Evolutionary conservation across 768 basidiomycete species (phyloP), one percentile per base, ranked within the genome.

Genomic region (Podaxis sp.): DNA sequence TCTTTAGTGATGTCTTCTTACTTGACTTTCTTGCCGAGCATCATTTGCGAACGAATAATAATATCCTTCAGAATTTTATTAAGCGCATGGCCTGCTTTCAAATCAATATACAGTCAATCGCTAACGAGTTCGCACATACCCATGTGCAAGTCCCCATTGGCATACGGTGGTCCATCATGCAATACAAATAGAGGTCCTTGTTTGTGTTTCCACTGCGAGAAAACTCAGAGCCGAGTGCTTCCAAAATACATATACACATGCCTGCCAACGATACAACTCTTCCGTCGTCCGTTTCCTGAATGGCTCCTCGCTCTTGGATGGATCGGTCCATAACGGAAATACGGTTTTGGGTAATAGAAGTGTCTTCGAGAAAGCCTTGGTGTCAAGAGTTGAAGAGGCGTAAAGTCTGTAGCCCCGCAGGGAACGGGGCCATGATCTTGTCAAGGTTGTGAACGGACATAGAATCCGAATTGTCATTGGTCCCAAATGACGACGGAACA

Each of bases 41-140:
- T 83, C 19, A 98, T 80, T 65, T 95, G 87, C 70, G 87, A 98
- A 5, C 96, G 87, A 68, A 93, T 94, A 63, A 96, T 92, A 68
- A 98, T 90, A 72, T 99, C 96, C 78, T 99, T 99, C 51, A 97
- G 72, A 43, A 97, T 90, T 72, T 98, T 97, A 76, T 98, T 99
- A 65, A 98, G 73, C 0, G 96, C 95, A 72, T 99, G 96, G 6
- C 96, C 96, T 97, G 63, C 5, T 6, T 41, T 9, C 41, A 38
- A n/a, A 55, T 52, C 38, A 55, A 17, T 15, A 53, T 41, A 37
- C 17, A 58, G 17, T 8, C 15, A n/a, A 17, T 1, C 2, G 0
- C 2, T 8, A 19, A 27, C 22, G 19, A 43, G n/a, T 27, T 46
- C 19, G 33, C 17, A 66, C 76, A 64, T 66, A 96, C 96, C 96